Conservation (phyloP, 2,329 filamentous ascomycete genomes). For the Daldinia sp. region DNA sequence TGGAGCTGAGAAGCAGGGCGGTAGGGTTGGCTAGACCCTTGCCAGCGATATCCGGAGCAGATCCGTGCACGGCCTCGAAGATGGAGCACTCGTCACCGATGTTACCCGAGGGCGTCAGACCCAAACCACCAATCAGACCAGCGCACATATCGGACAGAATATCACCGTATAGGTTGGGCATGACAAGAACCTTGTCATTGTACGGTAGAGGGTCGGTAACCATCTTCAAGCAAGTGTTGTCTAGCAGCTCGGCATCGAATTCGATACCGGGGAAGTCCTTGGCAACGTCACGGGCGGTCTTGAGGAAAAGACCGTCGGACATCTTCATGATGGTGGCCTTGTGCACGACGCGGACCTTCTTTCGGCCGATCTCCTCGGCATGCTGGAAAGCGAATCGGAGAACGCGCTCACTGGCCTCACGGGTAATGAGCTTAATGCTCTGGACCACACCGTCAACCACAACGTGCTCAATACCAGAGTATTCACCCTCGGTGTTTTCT, state of each 20-base stretch:
- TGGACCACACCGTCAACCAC: slow-evolving; percentile 98
- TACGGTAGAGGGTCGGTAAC: slow-evolving; percentile 95
- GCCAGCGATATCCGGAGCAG: slow-evolving; percentile 94
- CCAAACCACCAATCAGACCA: slow-evolving; percentile 96
- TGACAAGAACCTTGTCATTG: slow-evolving; percentile 99
- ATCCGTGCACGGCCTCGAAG: slow-evolving; percentile 99
- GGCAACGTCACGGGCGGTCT: slow-evolving; percentile 83
- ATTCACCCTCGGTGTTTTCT: slow-evolving; percentile 99
- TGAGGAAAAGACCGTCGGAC: slow-evolving; percentile 98
- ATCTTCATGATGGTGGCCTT: slow-evolving; percentile 99
- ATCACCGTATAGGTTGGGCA: slow-evolving; percentile 99
- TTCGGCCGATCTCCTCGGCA: slow-evolving; percentile 90
- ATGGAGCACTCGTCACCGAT: slow-evolving; percentile 99
- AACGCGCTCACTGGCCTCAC: slow-evolving; percentile 93
- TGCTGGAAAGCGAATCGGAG: slow-evolving; percentile 99
- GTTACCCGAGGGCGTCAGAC: slow-evolving; percentile 97
- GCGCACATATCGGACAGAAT: slow-evolving; percentile 99
- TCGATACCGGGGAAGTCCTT: slow-evolving; percentile 97
- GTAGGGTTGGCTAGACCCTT: slow-evolving; percentile 98
- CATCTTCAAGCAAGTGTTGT: slow-evolving; percentile 99
- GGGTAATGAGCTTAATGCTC: slow-evolving; percentile 99
- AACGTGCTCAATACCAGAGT: slow-evolving; percentile 98
- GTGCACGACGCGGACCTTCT: slow-evolving; percentile 97
- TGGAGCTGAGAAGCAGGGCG: slow-evolving; percentile 91
- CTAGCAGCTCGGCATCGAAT: slow-evolving; percentile 97